These are phyloP conservation scores for Aquilaria malaccensis DNA, from an alignment of 345 rosid genomes.

Conservation along the genomic window DNA sequence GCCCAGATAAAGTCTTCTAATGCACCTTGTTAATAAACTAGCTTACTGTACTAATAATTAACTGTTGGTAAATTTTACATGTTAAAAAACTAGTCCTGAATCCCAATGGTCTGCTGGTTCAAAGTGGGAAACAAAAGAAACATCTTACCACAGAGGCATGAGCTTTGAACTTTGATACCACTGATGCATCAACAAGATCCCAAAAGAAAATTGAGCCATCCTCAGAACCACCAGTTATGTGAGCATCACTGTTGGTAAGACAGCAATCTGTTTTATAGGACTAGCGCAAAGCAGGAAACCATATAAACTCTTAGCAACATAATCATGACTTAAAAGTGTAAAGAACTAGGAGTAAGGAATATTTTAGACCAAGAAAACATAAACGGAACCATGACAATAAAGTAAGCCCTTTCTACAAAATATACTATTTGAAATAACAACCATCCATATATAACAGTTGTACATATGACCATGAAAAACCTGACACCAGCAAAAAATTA, in stretches of 20 bases:
- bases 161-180: constrained; percentile 64
- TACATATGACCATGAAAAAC: background rate
- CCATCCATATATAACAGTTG: background rate
- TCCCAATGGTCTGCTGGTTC: background rate
- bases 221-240: constrained; percentile 91
- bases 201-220: constrained; percentile 91
- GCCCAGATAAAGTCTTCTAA: too few species aligned
- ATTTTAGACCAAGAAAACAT: too few species aligned
- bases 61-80: background rate
- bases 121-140: background rate
- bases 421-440: background rate
- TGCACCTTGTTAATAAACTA: too few species aligned
- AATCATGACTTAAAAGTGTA: constrained; percentile 1
- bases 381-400: background rate
- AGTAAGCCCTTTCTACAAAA: background rate
- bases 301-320: constrained; percentile 3
- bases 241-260: constrained; percentile 78
- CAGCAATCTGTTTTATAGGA: constrained; percentile 94
- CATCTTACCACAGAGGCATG: constrained; percentile 80
- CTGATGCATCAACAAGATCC: constrained; percentile 92
- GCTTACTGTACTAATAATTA: background rate
- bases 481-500: background rate
- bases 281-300: constrained; percentile 31
- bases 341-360: background rate
- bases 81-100: background rate